phyloP scores from a whole-genome alignment of 2,329 filamentous ascomycete species.

The Colletotrichum liaoningense region DNA sequence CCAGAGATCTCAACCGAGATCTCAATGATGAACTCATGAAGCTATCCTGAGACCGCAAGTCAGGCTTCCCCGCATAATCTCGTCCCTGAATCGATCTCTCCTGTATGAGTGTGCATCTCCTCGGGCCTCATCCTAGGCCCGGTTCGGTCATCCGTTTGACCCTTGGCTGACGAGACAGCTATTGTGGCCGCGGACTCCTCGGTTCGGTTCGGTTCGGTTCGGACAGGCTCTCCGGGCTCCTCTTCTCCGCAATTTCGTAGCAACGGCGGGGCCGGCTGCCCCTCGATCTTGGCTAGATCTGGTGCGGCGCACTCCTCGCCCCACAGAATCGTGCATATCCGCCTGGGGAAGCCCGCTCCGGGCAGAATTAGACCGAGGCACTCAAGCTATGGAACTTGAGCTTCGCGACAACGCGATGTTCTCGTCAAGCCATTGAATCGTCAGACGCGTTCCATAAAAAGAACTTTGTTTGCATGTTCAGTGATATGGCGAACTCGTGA shows the following conservation, averaged over 20 bases:
- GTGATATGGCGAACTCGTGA: neutral
- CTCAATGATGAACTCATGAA: neutral
- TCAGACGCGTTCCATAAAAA: conserved; percentile 16
- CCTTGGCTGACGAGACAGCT: neutral
- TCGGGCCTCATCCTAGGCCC: neutral
- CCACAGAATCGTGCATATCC: neutral
- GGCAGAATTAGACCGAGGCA: conserved; percentile 14
- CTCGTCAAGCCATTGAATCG: neutral
- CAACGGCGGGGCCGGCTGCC: conserved; percentile 8
- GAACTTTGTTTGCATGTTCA: neutral
- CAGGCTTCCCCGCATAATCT: neutral
- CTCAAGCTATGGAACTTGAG: neutral
- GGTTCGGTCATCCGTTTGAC: neutral
- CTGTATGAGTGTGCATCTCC: too few relatives aligned
- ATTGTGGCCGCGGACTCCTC: neutral
- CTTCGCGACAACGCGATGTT: neutral
- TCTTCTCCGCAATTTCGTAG: neutral
- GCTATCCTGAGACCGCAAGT: neutral
- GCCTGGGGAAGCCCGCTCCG: neutral
- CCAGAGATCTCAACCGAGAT: neutral
- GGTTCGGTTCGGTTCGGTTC: conserved; percentile 26
- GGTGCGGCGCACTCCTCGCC: neutral
- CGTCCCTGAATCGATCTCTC: neutral
- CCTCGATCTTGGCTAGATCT: neutral
- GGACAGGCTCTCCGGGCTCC: neutral